Base-by-base conservation (phyloP, 1,284 basidiomycete species). In the Volvariella surrecta region DNA sequence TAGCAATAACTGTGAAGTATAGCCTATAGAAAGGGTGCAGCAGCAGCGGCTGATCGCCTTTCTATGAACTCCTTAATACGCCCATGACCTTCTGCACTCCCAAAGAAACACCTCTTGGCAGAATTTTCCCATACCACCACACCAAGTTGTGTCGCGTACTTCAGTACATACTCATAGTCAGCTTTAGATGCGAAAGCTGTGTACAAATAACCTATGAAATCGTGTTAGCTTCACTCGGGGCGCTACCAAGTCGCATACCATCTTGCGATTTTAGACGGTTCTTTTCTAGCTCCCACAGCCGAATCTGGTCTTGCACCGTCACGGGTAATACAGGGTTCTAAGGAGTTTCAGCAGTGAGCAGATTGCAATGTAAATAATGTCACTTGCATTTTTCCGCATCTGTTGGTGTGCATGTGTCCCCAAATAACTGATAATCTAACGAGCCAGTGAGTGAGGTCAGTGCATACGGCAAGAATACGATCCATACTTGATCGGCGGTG, bases 281-380 rank as follows among this genome's bases (percentile, higher is more conserved):
- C 62, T 89, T 84, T 67, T 99, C 96, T 42, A 94, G 72, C 63
- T 99, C 95, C 95, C 96, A 99, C 13, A 99, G 71, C 42, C 96
- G 82, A 51, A 99, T 89, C 66, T 99, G 96, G 66, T 99, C 96
- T 54, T 97, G 93, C 0, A 98, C 94, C 0, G 95, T 97, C 31
- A 95, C 89, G 20, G 93, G 93, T 11, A 97, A 70, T 3, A 96
- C 70, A 3, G 92, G 91, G 57, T 89, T 89, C 85, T 92, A 55
- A 32, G 39, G 42, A 32, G 39, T 32, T 40, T 42, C 45, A 39
- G 50, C 51, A 38, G 49, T 39, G 43, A 42, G 32, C 40, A 48
- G 42, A 45, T 49, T 40, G 44, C 54, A 48, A 43, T 40, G 30
- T 48, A 44, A 47, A 46, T 43, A 49, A 45, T 19, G 48, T 32